A percentile compares a stretch with the other conserved stretches of the same genome.
phyloP scores from a whole-genome alignment of 345 rosid species.

The Draba incana region DNA sequence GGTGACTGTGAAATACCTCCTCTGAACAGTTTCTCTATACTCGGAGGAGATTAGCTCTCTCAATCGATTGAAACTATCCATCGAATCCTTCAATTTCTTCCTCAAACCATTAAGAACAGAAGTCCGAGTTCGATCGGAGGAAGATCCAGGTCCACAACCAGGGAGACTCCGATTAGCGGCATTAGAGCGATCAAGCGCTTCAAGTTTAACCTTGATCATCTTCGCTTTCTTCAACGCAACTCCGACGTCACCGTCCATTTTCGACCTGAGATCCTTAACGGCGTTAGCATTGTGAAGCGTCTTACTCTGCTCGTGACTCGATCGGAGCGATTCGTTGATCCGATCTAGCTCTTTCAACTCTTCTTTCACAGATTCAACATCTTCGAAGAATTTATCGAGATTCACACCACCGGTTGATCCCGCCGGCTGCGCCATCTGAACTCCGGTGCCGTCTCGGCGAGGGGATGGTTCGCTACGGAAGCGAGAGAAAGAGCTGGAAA shows the following conservation, averaged over 20 bases:
- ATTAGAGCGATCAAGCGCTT: conserved; percentile 88
- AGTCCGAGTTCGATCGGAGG: conserved; percentile 86
- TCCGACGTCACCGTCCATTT: conserved; percentile 86
- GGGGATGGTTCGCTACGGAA: conserved; percentile 55
- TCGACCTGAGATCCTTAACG: conserved; percentile 72
- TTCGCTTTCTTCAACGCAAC: conserved; percentile 82
- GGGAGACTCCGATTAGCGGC: conserved; percentile 77
- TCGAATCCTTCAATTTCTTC: conserved; percentile 87
- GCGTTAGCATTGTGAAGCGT: conserved; percentile 78
- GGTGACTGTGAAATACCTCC: conserved; percentile 90
- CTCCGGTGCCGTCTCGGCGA: conserved; percentile 33
- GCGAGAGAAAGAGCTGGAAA: conserved; percentile 77
- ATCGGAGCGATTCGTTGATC: conserved; percentile 57
- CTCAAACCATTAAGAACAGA: conserved; percentile 85
- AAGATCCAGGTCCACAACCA: conserved; percentile 86
- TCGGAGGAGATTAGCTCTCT: conserved; percentile 74
- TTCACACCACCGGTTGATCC: conserved; percentile 61
- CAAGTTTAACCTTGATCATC: conserved; percentile 72
- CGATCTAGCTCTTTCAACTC: conserved; percentile 78
- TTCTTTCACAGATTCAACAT: conserved; percentile 80
- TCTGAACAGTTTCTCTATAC: conserved; percentile 90
- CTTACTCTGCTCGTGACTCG: conserved; percentile 89
- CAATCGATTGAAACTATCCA: conserved; percentile 77
- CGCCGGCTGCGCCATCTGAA: conserved; percentile 39
- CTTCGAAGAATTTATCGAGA: conserved; percentile 82